Conservation (phyloP, 2,329 filamentous ascomycete genomes). For the Calonectria pteridis region DNA sequence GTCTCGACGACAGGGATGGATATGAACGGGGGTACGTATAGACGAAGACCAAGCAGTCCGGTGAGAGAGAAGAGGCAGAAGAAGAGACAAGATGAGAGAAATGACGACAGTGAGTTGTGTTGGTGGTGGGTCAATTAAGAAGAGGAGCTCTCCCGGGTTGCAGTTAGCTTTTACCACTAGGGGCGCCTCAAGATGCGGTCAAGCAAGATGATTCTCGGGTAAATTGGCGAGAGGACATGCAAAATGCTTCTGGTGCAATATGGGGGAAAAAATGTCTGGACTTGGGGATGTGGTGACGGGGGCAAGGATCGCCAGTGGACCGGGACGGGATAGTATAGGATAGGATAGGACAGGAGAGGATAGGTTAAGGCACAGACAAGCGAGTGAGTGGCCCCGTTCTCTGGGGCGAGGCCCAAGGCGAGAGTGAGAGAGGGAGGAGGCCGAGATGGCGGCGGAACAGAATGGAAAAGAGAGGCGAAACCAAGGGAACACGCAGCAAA, state of each 20-base stretch:
- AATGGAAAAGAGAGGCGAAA: slow-evolving; percentile 2
- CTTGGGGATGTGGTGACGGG: slow-evolving; percentile 5
- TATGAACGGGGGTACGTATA: slow-evolving; percentile 1
- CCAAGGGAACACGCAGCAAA: slow-evolving; percentile 14
- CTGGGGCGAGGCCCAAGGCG: not conserved
- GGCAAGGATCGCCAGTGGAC: not conserved
- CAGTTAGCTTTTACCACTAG: slow-evolving; percentile 26
- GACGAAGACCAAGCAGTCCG: not conserved
- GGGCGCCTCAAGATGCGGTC: slow-evolving; percentile 23
- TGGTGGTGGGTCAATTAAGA: slow-evolving; percentile 26
- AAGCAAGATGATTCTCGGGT: slow-evolving; percentile 10
- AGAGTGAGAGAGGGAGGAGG: not conserved
- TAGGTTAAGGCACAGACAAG: not conserved
- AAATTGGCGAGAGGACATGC: slow-evolving; percentile 12
- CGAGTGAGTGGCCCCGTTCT: not conserved
- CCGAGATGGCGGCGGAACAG: not conserved
- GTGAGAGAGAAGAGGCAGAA: not conserved
- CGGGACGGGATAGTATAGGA: not conserved
- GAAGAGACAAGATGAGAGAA: slow-evolving; percentile 16
- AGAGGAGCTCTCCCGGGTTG: slow-evolving; percentile 16
- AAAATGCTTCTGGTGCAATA: not conserved
- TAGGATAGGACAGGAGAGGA: not conserved
- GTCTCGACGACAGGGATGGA: not conserved
- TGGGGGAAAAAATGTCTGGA: not conserved
- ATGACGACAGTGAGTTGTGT: slow-evolving; percentile 22